Percentiles rank a stretch among this genome's conserved stretches.
Evolutionary conservation across 352 stramenopile genomes (phyloP).

Genomic region (Ophiocytium majus): DNA sequence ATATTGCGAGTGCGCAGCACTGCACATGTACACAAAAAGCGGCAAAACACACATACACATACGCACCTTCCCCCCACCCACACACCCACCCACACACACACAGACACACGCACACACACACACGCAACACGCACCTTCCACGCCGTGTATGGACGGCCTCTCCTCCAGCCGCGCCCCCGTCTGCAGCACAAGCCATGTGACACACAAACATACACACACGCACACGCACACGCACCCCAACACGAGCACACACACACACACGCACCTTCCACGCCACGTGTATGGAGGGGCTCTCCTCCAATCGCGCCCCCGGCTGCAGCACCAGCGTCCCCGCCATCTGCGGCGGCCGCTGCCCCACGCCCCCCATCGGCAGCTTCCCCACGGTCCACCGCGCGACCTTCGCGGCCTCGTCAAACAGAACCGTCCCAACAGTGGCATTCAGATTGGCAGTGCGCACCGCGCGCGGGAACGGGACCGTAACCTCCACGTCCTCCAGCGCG

Average conservation of each 20-base stretch:
- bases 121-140: too few species aligned
- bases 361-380: not conserved
- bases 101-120: too few species aligned
- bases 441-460: conserved; percentile 88
- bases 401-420: conserved; percentile 89
- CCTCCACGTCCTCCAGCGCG: conserved; percentile 64
- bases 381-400: conserved; percentile 62
- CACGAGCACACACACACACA: too few species aligned
- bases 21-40: too few species aligned
- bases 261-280: conserved; percentile 92
- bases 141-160: conserved; percentile 82
- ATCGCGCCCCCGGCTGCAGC: conserved; percentile 20
- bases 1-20: too few species aligned
- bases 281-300: conserved; percentile 87
- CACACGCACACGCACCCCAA: too few species aligned
- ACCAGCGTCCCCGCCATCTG: conserved; percentile 59
- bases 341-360: conserved; percentile 61
- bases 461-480: conserved; percentile 93
- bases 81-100: too few species aligned
- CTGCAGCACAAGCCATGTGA: conserved; percentile 14
- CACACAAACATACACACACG: too few species aligned
- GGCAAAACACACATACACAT: too few species aligned
- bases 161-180: conserved; percentile 64
- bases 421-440: conserved; percentile 81
- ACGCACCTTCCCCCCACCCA: too few species aligned